These are phyloP conservation scores for Allium cepa DNA, from an alignment of 106 monocot species.

Conservation along the genomic window DNA sequence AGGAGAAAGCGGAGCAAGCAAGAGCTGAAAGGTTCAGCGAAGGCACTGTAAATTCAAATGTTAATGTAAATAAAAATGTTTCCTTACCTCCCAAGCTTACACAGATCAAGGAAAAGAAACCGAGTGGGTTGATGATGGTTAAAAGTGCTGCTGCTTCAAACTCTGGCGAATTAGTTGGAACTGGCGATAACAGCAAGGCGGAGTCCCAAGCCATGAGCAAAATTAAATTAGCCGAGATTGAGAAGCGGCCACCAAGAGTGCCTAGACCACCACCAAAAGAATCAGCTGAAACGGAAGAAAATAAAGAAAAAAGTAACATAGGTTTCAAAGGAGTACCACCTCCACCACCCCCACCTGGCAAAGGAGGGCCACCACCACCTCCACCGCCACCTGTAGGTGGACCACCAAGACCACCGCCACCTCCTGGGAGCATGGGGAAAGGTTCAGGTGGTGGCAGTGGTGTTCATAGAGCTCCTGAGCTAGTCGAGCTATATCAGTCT, in stretches of 20 bases:
- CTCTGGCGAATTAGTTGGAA: conserved; percentile 20
- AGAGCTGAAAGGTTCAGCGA: conserved; percentile 61
- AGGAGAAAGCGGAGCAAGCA: conserved; percentile 82
- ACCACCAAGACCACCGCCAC: conserved; percentile 52
- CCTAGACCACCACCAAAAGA: conserved; percentile 66
- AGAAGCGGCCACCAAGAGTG: conserved; percentile 76
- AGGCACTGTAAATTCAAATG: conserved; percentile 7
- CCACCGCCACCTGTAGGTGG: conserved; percentile 34
- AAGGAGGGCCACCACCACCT: conserved; percentile 10
- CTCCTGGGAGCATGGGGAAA: conserved; percentile 37
- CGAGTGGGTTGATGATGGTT: neutral
- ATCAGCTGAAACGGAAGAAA: conserved; percentile 7
- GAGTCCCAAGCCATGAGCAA: conserved; percentile 53
- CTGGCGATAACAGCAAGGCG: conserved; percentile 16
- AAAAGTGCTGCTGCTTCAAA: neutral
- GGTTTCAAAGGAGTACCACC: conserved; percentile 23
- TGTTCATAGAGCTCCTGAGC: conserved; percentile 87
- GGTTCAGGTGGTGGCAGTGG: conserved; percentile 32
- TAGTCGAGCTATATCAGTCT: conserved; percentile 90
- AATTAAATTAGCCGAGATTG: conserved; percentile 71
- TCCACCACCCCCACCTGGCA: conserved; percentile 31
- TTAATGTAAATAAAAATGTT: conserved; percentile 19
- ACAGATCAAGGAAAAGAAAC: conserved; percentile 63
- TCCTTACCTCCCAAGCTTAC: conserved; percentile 59
- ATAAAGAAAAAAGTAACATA: conserved; percentile 10